A percentile compares a stretch with the other conserved stretches of the same genome.
phyloP scores from a whole-genome alignment of 495 filamentous ascomycete species.

The Astrothelium macrocarpum region DNA sequence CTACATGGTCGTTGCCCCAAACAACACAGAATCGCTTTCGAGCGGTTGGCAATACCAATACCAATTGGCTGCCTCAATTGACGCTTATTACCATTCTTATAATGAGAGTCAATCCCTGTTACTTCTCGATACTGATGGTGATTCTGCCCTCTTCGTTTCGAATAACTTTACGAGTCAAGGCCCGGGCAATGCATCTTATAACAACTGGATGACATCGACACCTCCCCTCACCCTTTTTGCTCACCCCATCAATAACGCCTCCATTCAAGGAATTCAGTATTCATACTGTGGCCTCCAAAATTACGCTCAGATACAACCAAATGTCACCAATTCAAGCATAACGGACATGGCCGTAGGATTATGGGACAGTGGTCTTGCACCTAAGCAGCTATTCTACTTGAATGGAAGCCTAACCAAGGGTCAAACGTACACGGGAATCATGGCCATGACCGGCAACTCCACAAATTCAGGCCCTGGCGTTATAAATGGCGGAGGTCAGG shows the following conservation, averaged over 20 bases:
- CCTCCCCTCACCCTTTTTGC: constrained; percentile 73
- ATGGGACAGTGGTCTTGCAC: constrained; percentile 39
- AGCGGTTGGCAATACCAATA: constrained; percentile 67
- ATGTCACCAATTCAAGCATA: constrained; percentile 47
- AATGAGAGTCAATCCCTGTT: constrained; percentile 40
- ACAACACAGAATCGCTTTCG: constrained; percentile 42
- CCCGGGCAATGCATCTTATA: constrained; percentile 30
- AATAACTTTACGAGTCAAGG: constrained; percentile 50
- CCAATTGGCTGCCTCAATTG: constrained; percentile 72
- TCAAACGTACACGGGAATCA: constrained; percentile 65
- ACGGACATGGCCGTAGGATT: constrained; percentile 45
- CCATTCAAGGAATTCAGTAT: constrained; percentile 54
- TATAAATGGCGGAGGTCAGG: constrained; percentile 57
- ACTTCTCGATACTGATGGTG: constrained; percentile 71
- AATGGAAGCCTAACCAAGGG: constrained; percentile 51
- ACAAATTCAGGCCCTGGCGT: constrained; percentile 40
- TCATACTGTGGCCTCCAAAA: constrained; percentile 43
- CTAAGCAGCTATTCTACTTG: constrained; percentile 80
- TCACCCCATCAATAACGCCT: constrained; percentile 49
- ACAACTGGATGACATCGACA: constrained; percentile 45
- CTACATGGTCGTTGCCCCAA: constrained; percentile 68
- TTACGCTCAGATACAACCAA: constrained; percentile 51
- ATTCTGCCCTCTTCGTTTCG: constrained; percentile 68
- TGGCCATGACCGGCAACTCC: constrained; percentile 54
- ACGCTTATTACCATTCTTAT: constrained; percentile 58